Conservation (phyloP, 257 asterid species). For the Jacaranda mimosifolia region DNA sequence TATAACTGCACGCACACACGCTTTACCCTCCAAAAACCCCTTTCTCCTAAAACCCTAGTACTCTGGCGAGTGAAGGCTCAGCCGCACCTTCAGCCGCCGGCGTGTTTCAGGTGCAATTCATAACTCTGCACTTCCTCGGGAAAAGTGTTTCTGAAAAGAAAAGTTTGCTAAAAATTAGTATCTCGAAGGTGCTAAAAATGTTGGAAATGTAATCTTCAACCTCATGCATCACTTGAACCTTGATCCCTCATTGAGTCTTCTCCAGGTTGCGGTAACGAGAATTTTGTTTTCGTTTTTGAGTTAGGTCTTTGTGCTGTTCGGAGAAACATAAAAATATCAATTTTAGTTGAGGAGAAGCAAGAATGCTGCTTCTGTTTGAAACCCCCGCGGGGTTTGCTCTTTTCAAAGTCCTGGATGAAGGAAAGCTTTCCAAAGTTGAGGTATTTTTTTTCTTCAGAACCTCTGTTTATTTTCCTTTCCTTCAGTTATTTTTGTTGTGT, state of each 20-base stretch:
- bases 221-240: no score
- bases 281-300: background rate
- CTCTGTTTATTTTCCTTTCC: background rate
- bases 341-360: background rate
- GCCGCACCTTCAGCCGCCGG: constrained; percentile 1
- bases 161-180: background rate
- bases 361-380: constrained; percentile 53
- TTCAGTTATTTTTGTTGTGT: background rate
- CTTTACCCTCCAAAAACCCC: background rate
- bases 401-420: constrained; percentile 57
- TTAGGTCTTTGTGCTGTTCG: no score
- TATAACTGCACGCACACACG: background rate
- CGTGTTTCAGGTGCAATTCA: background rate
- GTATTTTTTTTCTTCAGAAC: constrained; percentile 27
- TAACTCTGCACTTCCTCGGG: background rate
- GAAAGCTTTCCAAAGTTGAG: constrained; percentile 53
- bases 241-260: no score
- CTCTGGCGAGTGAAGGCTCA: background rate
- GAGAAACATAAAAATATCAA: background rate
- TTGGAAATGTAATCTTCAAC: no score
- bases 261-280: no score
- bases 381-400: constrained; percentile 56
- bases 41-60: background rate
- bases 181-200: no score
- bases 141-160: background rate